Evolutionary conservation across 106 monocot genomes (phyloP), one percentile per base, ranked within the genome.

Genomic region (Dendrobium officinale): DNA sequence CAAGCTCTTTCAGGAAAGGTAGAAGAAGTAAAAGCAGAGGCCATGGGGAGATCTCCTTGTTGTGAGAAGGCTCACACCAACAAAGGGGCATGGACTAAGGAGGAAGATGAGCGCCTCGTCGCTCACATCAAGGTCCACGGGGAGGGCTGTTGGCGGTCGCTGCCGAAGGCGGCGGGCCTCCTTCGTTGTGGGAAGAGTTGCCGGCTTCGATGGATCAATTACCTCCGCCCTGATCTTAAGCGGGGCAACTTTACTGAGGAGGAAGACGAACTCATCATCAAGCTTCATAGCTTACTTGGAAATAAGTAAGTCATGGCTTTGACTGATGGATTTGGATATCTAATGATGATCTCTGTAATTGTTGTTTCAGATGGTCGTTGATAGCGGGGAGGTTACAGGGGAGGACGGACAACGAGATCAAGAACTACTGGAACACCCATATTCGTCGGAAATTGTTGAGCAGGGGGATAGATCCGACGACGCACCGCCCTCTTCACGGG

Each of bases 381-480:
- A 93, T 93, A 33, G 93, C 93, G 5, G 93, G 93, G 61, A 91
- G 93, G 81, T 82, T 93, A 27, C 91, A 91, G 1, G 93, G 93
- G 3, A 83, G 93, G 33, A 93, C 93, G 0, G 93, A 93, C 76
- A 93, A 93, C 61, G 93, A 93, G 87, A 93, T 93, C 76, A 93
- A 93, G 84, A 93, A 93, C 79, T 88, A 93, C 84, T 93, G 93
- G 93, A 91, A 93, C 81, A 91, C 91, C 11, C 87, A 93, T 67
- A 89, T 93, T 43, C 88, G 91, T 78, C 89, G 87, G 82, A 93
- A 89, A 82, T 89, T 93, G 78, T 70, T 91, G 59, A 81, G 81
- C 47, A 87, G 83, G 55, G 93, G 93, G 9, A 84, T 93, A 13
- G 91, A 93, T 70, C 89, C 93, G 73, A 73, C 87, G 41, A 91